A percentile compares a stretch with the other conserved stretches of the same genome.
These are phyloP conservation scores for Bocquillonia castaneifolia DNA, from an alignment of 441 rosid species.

Conservation along the genomic window DNA sequence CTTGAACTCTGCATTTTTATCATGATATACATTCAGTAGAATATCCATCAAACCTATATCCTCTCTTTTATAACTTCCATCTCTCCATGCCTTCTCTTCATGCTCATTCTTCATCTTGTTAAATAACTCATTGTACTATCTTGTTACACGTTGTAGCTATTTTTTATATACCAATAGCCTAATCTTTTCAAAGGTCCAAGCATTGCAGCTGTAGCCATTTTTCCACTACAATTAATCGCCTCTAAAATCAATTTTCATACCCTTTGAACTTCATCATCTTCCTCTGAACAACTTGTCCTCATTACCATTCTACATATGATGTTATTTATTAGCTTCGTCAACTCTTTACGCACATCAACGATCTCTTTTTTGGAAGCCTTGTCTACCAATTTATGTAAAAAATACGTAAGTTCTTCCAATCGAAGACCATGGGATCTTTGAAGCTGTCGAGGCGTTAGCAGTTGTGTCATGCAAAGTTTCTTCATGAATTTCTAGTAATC, in stretches of 20 bases:
- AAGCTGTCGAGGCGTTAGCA: slow-evolving; percentile 47
- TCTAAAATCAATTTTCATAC: slow-evolving; percentile 53
- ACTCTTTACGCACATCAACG: slow-evolving; percentile 43
- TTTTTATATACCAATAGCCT: slow-evolving; percentile 29
- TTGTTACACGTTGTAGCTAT: slow-evolving; percentile 22
- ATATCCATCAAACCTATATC: slow-evolving; percentile 38
- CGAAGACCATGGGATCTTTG: slow-evolving; percentile 24
- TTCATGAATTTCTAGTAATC: slow-evolving; percentile 69
- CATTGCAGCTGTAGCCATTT: slow-evolving; percentile 20
- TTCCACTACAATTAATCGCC: slow-evolving; percentile 34
- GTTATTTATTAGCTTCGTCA: slow-evolving; percentile 52
- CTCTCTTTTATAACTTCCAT: neutral
- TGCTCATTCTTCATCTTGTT: slow-evolving; percentile 41
- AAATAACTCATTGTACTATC: slow-evolving; percentile 33
- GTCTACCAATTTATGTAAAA: slow-evolving; percentile 22
- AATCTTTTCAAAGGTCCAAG: slow-evolving; percentile 30
- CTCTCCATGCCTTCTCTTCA: slow-evolving; percentile 29
- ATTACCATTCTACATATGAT: slow-evolving; percentile 51
- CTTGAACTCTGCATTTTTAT: slow-evolving; percentile 28
- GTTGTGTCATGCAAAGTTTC: slow-evolving; percentile 59
- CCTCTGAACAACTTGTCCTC: slow-evolving; percentile 36
- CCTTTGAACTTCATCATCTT: slow-evolving; percentile 33
- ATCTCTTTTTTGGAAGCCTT: slow-evolving; percentile 39
- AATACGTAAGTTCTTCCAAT: slow-evolving; percentile 28
- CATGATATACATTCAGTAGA: slow-evolving; percentile 21